Evolutionary conservation across 2,329 filamentous ascomycete genomes (phyloP).

Genomic region (Botrytis porri): DNA sequence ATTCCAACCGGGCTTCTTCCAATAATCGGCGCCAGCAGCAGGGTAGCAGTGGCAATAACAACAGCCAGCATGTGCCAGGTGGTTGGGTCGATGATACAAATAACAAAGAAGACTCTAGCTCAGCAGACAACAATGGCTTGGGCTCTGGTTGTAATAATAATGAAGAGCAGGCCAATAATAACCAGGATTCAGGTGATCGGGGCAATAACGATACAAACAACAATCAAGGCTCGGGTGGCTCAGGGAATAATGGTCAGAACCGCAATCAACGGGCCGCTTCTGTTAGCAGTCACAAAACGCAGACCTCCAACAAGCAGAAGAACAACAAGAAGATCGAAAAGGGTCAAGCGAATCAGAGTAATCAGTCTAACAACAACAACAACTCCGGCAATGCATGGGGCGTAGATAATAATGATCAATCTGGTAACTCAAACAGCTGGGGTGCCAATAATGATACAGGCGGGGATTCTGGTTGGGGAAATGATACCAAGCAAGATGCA

Average conservation of each 20-base stretch:
- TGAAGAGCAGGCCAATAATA: neutral
- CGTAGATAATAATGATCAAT: conserved; percentile 2
- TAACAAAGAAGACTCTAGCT: conserved; percentile 7
- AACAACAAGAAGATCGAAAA: conserved; percentile 9
- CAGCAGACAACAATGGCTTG: neutral
- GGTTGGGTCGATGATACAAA: conserved; percentile 21
- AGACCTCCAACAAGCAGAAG: neutral
- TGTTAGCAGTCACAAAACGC: conserved; percentile 17
- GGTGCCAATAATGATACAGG: conserved; percentile 23
- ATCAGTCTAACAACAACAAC: conserved; percentile 6
- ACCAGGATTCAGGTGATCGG: conserved; percentile 3
- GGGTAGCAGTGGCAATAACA: neutral
- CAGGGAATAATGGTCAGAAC: conserved; percentile 19
- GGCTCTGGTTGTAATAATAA: neutral
- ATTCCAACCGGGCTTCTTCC: neutral
- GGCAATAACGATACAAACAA: conserved; percentile 22
- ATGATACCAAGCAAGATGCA: neutral
- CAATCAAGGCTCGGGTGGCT: conserved; percentile 6
- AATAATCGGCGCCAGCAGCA: neutral
- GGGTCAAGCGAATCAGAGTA: conserved; percentile 4
- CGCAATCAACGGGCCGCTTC: conserved; percentile 17
- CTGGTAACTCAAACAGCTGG: neutral
- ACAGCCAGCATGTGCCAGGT: conserved; percentile 22
- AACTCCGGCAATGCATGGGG: conserved; percentile 22
- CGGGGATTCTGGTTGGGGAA: neutral